Conservation (phyloP, 2,329 filamentous ascomycete species). For the Colletotrichum tropicale region DNA sequence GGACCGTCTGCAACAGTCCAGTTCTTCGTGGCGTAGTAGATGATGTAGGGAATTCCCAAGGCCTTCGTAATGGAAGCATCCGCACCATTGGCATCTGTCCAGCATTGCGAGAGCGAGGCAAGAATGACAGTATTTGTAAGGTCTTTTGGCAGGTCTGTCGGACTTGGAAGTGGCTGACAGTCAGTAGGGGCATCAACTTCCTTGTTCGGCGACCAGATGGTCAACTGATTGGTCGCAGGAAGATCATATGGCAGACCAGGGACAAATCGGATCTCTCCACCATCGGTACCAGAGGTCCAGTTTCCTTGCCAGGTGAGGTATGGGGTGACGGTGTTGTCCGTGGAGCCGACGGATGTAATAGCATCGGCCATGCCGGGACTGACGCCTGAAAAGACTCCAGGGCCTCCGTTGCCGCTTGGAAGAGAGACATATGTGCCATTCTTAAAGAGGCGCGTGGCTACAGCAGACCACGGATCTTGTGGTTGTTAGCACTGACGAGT, state of each 20-base stretch:
- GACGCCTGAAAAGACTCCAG: background rate
- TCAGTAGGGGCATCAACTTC: background rate
- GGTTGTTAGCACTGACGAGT: background rate
- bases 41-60: conserved; percentile 41
- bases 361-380: background rate
- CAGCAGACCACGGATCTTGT: background rate
- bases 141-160: background rate
- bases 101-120: background rate
- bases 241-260: background rate
- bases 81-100: background rate
- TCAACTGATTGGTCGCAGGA: background rate
- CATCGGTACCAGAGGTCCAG: background rate
- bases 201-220: background rate
- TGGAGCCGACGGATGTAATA: conserved; percentile 5
- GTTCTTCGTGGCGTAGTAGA: conserved; percentile 43
- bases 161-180: background rate
- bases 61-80: conserved; percentile 14
- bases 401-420: background rate
- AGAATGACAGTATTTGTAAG: background rate
- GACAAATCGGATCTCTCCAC: conserved; percentile 23
- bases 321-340: conserved; percentile 10
- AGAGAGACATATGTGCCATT: conserved; percentile 2
- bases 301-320: conserved; percentile 9
- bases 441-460: background rate
- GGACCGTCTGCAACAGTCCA: conserved; percentile 45